Conservation (phyloP, 106 monocot genomes). For the Dendrobium catenatum region DNA sequence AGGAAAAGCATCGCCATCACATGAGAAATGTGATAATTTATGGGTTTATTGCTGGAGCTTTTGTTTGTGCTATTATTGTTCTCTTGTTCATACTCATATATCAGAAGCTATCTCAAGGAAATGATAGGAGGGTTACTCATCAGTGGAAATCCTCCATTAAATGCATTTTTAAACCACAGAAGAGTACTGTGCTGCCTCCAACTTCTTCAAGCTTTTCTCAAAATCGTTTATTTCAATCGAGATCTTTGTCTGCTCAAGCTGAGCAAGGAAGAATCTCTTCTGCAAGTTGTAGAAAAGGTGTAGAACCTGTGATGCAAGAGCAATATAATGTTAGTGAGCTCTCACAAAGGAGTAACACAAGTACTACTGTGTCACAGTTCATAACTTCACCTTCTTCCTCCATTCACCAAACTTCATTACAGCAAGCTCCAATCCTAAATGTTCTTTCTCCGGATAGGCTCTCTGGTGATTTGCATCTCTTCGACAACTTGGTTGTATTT, state of each 20-base stretch:
- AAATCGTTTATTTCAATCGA: slow-evolving; percentile 22
- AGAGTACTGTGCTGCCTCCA: slow-evolving; percentile 14
- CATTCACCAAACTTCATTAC: slow-evolving; percentile 11
- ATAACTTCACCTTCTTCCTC: slow-evolving; percentile 26
- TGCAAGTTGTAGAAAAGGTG: neutral
- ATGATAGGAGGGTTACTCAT: slow-evolving; percentile 9
- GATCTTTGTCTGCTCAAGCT: slow-evolving; percentile 18
- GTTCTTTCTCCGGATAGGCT: slow-evolving; percentile 63
- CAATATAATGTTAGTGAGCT: neutral
- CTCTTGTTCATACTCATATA: slow-evolving; percentile 45
- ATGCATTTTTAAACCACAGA: slow-evolving; percentile 10
- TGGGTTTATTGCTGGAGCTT: slow-evolving; percentile 36
- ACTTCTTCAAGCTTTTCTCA: slow-evolving; percentile 25
- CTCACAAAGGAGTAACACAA: neutral
- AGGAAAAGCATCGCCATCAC: slow-evolving; percentile 13
- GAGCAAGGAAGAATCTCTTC: slow-evolving; percentile 13
- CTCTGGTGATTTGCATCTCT: slow-evolving; percentile 69
- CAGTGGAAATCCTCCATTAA: slow-evolving; percentile 13
- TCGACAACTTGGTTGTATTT: slow-evolving; percentile 49
- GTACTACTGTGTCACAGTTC: slow-evolving; percentile 25
- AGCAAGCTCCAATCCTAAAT: slow-evolving; percentile 19
- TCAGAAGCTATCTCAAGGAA: slow-evolving; percentile 17
- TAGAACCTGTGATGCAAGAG: too few species aligned
- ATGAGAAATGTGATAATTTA: slow-evolving; percentile 37
- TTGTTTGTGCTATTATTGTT: slow-evolving; percentile 24